Conservation (phyloP, 805 yeast species). For the Clavispora santaluciae region DNA sequence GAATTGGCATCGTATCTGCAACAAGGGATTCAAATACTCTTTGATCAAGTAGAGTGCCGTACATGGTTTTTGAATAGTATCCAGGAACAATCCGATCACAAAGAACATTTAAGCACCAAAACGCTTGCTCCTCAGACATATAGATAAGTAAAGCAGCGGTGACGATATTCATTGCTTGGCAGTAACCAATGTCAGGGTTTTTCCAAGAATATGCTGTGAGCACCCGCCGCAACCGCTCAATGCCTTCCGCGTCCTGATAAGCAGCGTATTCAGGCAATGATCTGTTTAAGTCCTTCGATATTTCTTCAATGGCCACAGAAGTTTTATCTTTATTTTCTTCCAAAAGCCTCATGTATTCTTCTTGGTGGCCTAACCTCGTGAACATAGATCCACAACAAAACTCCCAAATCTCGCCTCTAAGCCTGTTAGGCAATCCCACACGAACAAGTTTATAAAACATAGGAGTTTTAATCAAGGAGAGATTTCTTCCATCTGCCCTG, state of each 20-base stretch:
- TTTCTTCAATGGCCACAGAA: constrained; percentile 90
- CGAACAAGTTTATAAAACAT: constrained; percentile 78
- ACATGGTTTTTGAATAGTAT: constrained; percentile 94
- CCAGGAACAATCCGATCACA: constrained; percentile 91
- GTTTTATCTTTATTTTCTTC: constrained; percentile 56
- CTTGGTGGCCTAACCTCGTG: constrained; percentile 56
- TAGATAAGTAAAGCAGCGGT: constrained; percentile 73
- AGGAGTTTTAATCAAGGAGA: constrained; percentile 68
- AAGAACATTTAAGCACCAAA: constrained; percentile 78
- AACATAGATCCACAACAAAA: constrained; percentile 82
- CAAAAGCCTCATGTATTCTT: constrained; percentile 55
- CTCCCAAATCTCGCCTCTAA: constrained; percentile 97
- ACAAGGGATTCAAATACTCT: constrained; percentile 88
- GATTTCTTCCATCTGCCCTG: constrained; percentile 75
- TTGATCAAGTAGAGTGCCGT: constrained; percentile 92
- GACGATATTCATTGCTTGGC: constrained; percentile 98
- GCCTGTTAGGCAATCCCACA: constrained; percentile 89
- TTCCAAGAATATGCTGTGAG: constrained; percentile 95
- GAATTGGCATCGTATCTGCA: constrained; percentile 79
- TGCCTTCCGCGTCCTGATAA: constrained; percentile 83
- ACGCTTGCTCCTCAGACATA: constrained; percentile 96
- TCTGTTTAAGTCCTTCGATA: constrained; percentile 91
- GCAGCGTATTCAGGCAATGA: constrained; percentile 96
- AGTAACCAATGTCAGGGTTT: constrained; percentile 94
- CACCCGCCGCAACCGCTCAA: constrained; percentile 76